phyloP scores from a whole-genome alignment of 306 rosid genomes.

The Quercus cerris region DNA sequence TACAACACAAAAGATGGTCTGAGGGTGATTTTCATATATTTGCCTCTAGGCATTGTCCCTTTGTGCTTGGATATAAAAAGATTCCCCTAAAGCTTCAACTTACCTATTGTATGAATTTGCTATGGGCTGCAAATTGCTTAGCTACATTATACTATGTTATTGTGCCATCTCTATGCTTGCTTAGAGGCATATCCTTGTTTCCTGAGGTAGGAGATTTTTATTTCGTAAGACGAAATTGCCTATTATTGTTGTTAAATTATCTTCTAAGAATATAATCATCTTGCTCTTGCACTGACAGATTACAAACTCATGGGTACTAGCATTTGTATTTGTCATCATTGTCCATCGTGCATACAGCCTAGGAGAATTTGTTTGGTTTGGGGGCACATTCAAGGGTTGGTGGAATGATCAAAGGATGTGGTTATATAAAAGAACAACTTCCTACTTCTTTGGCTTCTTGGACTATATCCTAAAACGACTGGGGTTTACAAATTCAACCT shows the following conservation, averaged over 20 bases:
- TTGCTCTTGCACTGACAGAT: not conserved
- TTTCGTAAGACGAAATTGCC: not conserved
- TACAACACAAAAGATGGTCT: conserved; percentile 2
- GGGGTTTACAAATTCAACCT: not conserved
- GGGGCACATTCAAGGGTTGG: not conserved
- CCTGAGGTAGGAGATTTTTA: not conserved
- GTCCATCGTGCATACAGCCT: not conserved
- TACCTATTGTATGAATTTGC: not conserved
- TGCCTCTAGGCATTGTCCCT: not conserved
- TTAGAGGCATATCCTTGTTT: conserved; percentile 14
- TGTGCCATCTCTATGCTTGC: conserved; percentile 10
- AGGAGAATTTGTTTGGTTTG: not conserved
- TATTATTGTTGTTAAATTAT: not conserved
- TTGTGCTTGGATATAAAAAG: not conserved
- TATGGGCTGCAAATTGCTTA: not conserved
- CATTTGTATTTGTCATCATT: not conserved
- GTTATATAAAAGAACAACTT: not conserved
- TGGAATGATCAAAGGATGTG: conserved; percentile 6
- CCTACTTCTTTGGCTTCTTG: not conserved
- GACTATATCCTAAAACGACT: not conserved
- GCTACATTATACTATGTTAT: not conserved
- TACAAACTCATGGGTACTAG: not conserved
- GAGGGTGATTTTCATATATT: conserved; percentile 6
- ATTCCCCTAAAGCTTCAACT: not conserved
- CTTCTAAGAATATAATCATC: not conserved